Base-by-base conservation (phyloP, 495 filamentous ascomycete species). In the Penicillium longicatenatum region DNA sequence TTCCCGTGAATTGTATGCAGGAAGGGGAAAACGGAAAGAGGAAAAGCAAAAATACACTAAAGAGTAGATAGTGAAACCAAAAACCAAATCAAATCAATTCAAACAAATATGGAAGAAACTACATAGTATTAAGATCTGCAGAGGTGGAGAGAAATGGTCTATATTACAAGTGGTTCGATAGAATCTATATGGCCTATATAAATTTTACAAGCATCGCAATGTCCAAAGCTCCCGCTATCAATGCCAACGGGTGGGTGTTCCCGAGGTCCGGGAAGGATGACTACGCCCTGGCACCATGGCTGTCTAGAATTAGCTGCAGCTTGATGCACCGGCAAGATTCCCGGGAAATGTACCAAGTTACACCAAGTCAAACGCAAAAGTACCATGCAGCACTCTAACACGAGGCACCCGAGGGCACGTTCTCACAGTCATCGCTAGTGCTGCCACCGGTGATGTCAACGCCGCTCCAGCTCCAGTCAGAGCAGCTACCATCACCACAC, bases 401-500 rank as follows among this genome's bases (percentile, higher is more conserved):
- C 17, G 49, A 51, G 12, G 49, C 49, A 21, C 30, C 49, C 0
- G 31, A 39, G 22, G 79, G 79, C 31, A 78, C 61, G 53, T 76
- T 75, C 64, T 67, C 48, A 54, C 79, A 82, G 31, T 62, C 64
- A 17, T 58, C 62, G 61, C 70, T 75, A 3, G 55, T 75, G 50
- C 74, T 71, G 35, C 82, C 82, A 37, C 42, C 21, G 17, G 42
- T 45, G 7, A 45, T 6, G 19, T 45, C 42, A 9, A 45, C 21
- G 17, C 22, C 42, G 10, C 7, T 12, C 42, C 42, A 22, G 19
- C 20, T 24, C 43, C 43, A 84, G 54, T 74, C 54, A 0, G 61
- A 55, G 58, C 70, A 70, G 54, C 67, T 66, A 24, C 72, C 73
- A 17, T 45, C 54, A n/a, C 75, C 82, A 49, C 82, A 85, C 30